Conservation (phyloP, 2,329 filamentous ascomycete genomes). For the Elsinoe arachidis region DNA sequence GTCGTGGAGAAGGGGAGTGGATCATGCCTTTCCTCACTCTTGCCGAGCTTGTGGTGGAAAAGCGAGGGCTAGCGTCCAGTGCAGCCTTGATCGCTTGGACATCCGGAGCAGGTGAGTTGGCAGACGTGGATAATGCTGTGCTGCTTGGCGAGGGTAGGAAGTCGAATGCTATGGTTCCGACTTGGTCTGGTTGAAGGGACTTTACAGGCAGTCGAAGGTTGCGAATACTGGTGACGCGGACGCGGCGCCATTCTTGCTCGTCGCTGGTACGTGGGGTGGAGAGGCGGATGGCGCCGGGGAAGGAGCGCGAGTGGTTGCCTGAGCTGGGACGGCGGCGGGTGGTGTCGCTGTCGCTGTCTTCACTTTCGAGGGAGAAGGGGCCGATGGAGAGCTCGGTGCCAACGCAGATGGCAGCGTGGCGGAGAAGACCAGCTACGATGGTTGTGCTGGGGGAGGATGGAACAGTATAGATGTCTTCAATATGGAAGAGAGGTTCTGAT, state of each 20-base stretch:
- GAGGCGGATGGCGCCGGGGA: constrained; percentile 36
- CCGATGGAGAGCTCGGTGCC: constrained; percentile 73
- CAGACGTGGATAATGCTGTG: not conserved
- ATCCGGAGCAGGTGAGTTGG: not conserved
- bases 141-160: constrained; percentile 36
- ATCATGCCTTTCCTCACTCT: constrained; percentile 72
- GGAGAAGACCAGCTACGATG: constrained; percentile 78
- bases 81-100: not conserved
- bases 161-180: constrained; percentile 77
- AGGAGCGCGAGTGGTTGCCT: constrained; percentile 38
- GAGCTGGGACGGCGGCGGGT: constrained; percentile 22
- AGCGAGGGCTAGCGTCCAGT: constrained; percentile 13
- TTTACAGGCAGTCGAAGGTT: constrained; percentile 79
- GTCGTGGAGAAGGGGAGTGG: constrained; percentile 52
- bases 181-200: constrained; percentile 68
- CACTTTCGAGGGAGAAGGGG: constrained; percentile 45
- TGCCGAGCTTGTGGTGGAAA: constrained; percentile 22
- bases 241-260: constrained; percentile 67
- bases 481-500: constrained; percentile 57
- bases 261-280: constrained; percentile 11
- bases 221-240: constrained; percentile 75
- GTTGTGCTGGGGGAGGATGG: constrained; percentile 24
- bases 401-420: constrained; percentile 67
- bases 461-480: constrained; percentile 82
- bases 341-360: constrained; percentile 29